Base-by-base conservation (phyloP, 768 basidiomycete genomes). In the Cystobasidium ongulense region DNA sequence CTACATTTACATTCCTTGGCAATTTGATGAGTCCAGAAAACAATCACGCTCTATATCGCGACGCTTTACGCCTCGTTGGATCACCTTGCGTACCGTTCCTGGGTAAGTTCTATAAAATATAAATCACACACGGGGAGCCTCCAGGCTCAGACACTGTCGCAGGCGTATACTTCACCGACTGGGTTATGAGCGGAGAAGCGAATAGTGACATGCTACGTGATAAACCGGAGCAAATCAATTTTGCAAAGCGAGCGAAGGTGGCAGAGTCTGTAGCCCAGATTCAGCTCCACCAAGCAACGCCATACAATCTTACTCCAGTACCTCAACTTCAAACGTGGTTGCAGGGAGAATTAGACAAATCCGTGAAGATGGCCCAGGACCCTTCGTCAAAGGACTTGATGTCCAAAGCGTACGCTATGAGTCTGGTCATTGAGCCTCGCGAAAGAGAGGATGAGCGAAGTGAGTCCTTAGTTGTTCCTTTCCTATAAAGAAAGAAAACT, bases 151-250 rank as follows among this genome's bases (percentile, higher is more conserved):
- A 38, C 71, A 52, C 29, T 33, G 0, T 57, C 57, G 0, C 77
- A 96, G 95, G 96, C 78, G 90, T 97, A 68, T 97, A 95, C 84
- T 86, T 99, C 31, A 94, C 95, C 5, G 91, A 90, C 7, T 84
- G 98, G 75, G 94, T 93, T n/a, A 97, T 98, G 82, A 95, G 96
- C 80, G 92, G 96, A 82, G 96, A 97, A 77, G 96, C 95, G 10
- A 92, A 91, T 79, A 89, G 89, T 63, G 91, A 98, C 83, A 87
- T 85, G 77, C 84, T 96, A 17, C 65, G 76, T 11, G 79, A 80
- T 29, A 78, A 80, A 50, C 89, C 87, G 8, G 85, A 86, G 46
- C 77, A 78, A 38, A 88, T 98, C 82, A 97, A 98, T 83, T 98
- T 98, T 83, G 87, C 88, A 79, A 99, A 99, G 82, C 89, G 95